Evolutionary conservation across 129 eudicot species (phyloP), one percentile per base, ranked within the genome.

Genomic region (Cynara cardunculus): DNA sequence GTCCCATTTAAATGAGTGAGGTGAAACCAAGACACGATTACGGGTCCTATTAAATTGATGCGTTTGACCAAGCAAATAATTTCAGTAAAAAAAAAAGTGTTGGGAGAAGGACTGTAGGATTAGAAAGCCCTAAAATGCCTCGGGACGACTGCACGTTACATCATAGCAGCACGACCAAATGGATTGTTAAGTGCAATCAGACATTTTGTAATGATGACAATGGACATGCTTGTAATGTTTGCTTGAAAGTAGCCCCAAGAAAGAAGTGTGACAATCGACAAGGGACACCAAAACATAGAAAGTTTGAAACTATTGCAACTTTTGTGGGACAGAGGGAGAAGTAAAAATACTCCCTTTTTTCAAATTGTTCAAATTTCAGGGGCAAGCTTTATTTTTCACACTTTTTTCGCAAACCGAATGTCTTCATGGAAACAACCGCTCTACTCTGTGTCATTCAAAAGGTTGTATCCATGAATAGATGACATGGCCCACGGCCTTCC

Each of bases 111-210:
- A n/a, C n/a, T n/a, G n/a, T n/a, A n/a, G n/a, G n/a, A n/a, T n/a
- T n/a, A n/a, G n/a, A n/a, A n/a, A n/a, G n/a, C n/a, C n/a, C n/a
- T n/a, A n/a, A n/a, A n/a, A n/a, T n/a, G n/a, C n/a, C n/a, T n/a
- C n/a, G n/a, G n/a, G n/a, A n/a, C n/a, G n/a, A n/a, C n/a, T n/a
- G n/a, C n/a, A n/a, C n/a, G n/a, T n/a, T n/a, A n/a, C n/a, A n/a
- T n/a, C n/a, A n/a, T n/a, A n/a, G n/a, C n/a, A n/a, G n/a, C n/a
- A n/a, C n/a, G n/a, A n/a, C n/a, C n/a, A n/a, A n/a, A n/a, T n/a
- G n/a, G n/a, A n/a, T n/a, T n/a, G 22, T 64, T 62, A 12, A 81
- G 68, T 64, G 67, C 65, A 73, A n/a, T 65, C 74, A 21, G 11
- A 72, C 73, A 39, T 81, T 28, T 24, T 26, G 9, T 39, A 21